A percentile compares a stretch with the other conserved stretches of the same genome.
phyloP scores from a whole-genome alignment of 306 rosid species.

The Pterocarpus macrocarpus region DNA sequence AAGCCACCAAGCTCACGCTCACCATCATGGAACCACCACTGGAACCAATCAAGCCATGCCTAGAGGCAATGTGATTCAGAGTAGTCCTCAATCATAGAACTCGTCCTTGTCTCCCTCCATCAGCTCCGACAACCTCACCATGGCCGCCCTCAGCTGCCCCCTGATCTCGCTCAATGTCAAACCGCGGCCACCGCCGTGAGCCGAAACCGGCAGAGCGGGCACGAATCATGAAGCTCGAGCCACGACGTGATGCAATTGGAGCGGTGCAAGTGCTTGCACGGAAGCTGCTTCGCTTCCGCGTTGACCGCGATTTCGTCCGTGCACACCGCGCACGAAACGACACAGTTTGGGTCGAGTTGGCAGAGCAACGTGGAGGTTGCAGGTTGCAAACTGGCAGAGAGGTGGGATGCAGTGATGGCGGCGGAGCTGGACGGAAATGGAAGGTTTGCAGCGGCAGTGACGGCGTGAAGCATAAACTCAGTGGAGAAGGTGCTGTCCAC shows the following conservation, averaged over 20 bases:
- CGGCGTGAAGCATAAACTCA: too few species aligned
- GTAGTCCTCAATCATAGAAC: constrained; percentile 66
- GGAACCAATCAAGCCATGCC: constrained; percentile 47
- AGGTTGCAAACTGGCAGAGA: too few species aligned
- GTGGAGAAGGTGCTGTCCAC: too few species aligned
- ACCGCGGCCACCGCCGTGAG: constrained; percentile 15
- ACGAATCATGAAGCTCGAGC: constrained; percentile 70
- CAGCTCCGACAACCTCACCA: constrained; percentile 57
- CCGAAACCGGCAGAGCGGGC: constrained; percentile 84
- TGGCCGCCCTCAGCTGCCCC: constrained; percentile 48
- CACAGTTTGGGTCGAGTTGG: constrained; percentile 52
- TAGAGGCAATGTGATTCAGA: constrained; percentile 67
- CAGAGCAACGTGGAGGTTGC: constrained; percentile 51
- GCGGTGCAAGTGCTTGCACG: constrained; percentile 82
- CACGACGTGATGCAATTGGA: constrained; percentile 85
- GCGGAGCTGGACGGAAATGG: too few species aligned
- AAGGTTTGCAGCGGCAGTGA: too few species aligned
- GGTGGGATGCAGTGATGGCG: too few species aligned
- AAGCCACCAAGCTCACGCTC: neutral
- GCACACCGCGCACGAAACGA: constrained; percentile 75
- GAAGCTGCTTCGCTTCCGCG: constrained; percentile 69
- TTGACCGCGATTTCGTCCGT: constrained; percentile 60
- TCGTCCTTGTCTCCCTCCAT: constrained; percentile 63
- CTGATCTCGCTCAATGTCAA: constrained; percentile 27
- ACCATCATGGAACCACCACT: neutral